phyloP scores from a whole-genome alignment of 2,329 filamentous ascomycete species.

The Ustulina deusta region DNA sequence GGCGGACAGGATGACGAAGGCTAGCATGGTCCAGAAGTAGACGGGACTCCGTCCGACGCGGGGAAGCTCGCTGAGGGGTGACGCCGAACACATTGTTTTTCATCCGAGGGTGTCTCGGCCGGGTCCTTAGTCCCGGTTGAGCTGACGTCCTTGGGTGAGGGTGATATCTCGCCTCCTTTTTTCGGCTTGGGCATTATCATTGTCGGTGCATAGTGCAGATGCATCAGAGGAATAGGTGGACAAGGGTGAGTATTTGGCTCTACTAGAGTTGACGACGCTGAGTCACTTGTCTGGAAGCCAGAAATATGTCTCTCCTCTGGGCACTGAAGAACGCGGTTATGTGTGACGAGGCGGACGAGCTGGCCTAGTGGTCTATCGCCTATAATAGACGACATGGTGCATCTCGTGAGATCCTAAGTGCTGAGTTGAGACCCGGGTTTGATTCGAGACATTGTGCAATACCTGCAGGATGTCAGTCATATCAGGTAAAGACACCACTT shows the following conservation, averaged over 20 bases:
- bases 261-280: constrained; percentile 20
- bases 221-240: constrained; percentile 35
- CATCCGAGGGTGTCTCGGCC: constrained; percentile 45
- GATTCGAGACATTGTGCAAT: not conserved
- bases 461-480: not conserved
- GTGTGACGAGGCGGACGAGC: constrained; percentile 47
- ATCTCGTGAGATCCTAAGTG: not conserved
- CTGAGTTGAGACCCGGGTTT: not conserved
- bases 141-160: constrained; percentile 32
- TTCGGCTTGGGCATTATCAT: constrained; percentile 44
- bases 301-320: constrained; percentile 43
- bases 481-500: not conserved
- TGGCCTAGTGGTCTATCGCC: constrained; percentile 48
- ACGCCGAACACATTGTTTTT: constrained; percentile 51
- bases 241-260: constrained; percentile 14
- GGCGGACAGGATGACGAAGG: constrained; percentile 76
- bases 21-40: constrained; percentile 74
- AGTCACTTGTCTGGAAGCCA: constrained; percentile 41
- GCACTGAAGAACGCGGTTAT: constrained; percentile 45
- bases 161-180: constrained; percentile 37
- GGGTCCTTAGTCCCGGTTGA: constrained; percentile 43
- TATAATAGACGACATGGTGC: constrained; percentile 34
- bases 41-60: constrained; percentile 74
- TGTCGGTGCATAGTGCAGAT: constrained; percentile 34
- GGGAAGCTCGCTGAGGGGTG: constrained; percentile 75